Base-by-base conservation (phyloP, 2,329 filamentous ascomycete species). In the Seiridium unicorne region DNA sequence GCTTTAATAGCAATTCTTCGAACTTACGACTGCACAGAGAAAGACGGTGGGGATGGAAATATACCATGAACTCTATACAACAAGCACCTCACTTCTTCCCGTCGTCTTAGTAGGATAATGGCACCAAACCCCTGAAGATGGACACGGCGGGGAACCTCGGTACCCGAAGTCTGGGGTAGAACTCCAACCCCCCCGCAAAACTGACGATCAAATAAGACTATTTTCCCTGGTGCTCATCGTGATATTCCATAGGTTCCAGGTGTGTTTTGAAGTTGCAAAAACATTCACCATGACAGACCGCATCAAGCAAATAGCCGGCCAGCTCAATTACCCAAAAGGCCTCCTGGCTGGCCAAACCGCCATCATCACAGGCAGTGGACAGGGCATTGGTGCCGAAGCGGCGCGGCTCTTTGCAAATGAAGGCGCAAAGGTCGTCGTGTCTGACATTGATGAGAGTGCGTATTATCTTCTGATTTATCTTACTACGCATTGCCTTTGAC, bases 381-480 rank as follows among this genome's bases (percentile, higher is more conserved):
- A 96, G 74, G 93, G 93, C 61, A 96, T 96, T 72, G 93, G 92
- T 32, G 93, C 92, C 35, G 93, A 96, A 77, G 83, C 89, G 38
- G 92, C 92, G 6, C 83, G 88, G 8, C 77, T 96, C 3, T 96
- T 96, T 69, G 92, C 91, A 10, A 94, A 93, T 62, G 92, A 97
- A 75, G 93, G 93, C 32, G 92, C 92, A 13, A 92, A 89, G 72
- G 92, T 96, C 0, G 80, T 96, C 9, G 81, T 96, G 51, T 89
- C 91, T 32, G 93, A 96, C 76, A 92, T 96, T 62, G 93, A 96
- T 75, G 84, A 76, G 42, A 78, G 89, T 91, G 71, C 61, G 82
- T 44, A 35, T 5, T 13, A 42, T n/a, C 18, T 55, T 3, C 35
- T 36, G 8, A 47, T 3, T 9, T 26, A 9, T 47, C 54, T n/a